These are phyloP conservation scores for Monosporozyma unispora DNA, from an alignment of 805 yeast genomes.

Conservation along the genomic window DNA sequence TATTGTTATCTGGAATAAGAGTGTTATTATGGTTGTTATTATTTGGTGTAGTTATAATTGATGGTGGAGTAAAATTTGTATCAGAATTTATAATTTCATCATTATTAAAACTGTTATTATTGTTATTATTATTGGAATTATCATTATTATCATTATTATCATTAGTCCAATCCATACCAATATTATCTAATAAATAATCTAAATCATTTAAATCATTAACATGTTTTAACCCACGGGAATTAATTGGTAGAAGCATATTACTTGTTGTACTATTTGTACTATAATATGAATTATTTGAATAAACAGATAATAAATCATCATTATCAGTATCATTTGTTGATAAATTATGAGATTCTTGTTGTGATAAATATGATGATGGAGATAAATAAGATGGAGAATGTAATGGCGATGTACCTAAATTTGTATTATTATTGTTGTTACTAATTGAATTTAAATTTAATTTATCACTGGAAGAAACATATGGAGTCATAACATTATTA, in stretches of 20 bases:
- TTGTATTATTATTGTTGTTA: slow-evolving; percentile 1
- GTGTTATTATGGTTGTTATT: neutral
- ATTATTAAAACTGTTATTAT: neutral
- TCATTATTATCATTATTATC: neutral
- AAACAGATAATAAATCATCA: slow-evolving; percentile 25
- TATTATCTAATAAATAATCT: slow-evolving; percentile 9
- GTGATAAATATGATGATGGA: slow-evolving; percentile 7
- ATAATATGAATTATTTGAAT: slow-evolving; percentile 15
- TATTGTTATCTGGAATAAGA: neutral
- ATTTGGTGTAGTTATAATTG: neutral
- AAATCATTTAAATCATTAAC: slow-evolving; percentile 18
- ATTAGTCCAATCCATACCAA: slow-evolving; percentile 1
- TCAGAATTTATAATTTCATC: neutral
- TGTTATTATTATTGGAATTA: neutral
- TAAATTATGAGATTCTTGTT: slow-evolving; percentile 1
- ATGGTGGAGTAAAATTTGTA: neutral
- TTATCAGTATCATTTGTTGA: slow-evolving; percentile 17
- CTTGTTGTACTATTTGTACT: neutral
- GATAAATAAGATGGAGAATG: slow-evolving; percentile 14
- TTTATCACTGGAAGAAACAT: slow-evolving; percentile 13
- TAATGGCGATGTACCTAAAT: slow-evolving; percentile 23
- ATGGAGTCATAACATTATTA: slow-evolving; percentile 12
- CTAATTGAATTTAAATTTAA: neutral
- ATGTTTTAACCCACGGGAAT: slow-evolving; percentile 21
- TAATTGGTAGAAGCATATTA: slow-evolving; percentile 17